Conservation (phyloP, 1,284 basidiomycete species). For the Mycena citricolor region DNA sequence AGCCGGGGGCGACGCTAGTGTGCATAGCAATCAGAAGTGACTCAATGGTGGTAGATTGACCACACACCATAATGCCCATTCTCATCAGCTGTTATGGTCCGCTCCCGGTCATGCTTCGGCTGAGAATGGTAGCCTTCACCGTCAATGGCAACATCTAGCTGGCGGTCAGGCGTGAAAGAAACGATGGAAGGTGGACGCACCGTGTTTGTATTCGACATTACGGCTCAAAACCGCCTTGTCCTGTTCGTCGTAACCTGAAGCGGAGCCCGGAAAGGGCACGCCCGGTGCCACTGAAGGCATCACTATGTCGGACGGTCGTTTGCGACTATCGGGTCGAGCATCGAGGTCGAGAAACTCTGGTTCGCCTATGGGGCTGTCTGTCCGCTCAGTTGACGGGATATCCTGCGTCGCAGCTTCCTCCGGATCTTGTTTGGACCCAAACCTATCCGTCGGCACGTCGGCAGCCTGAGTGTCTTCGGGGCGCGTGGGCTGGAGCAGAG, state of each 20-base stretch:
- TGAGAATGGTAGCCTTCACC: constrained; percentile 64
- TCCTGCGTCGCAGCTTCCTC: constrained; percentile 20
- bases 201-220: constrained; percentile 65
- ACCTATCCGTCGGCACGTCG: constrained; percentile 38
- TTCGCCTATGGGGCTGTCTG: constrained; percentile 38
- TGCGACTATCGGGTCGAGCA: constrained; percentile 34
- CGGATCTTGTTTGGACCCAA: constrained; percentile 42
- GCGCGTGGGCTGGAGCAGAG: constrained; percentile 71
- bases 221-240: too few species aligned
- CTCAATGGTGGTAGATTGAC: constrained; percentile 3
- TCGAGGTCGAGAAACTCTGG: constrained; percentile 69
- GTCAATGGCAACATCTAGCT: constrained; percentile 64
- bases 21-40: constrained; percentile 16
- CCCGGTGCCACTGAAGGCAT: constrained; percentile 10
- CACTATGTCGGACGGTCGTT: constrained; percentile 19
- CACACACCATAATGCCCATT: constrained; percentile 22
- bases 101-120: constrained; percentile 38
- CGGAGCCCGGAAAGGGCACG: constrained; percentile 8
- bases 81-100: constrained; percentile 36
- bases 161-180: constrained; percentile 6
- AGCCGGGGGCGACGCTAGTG: constrained; percentile 17
- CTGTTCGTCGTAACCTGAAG: constrained; percentile 24
- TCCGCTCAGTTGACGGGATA: neutral
- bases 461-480: constrained; percentile 38
- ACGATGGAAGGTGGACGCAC: constrained; percentile 41